Conservation (phyloP, 768 basidiomycete genomes). For the Rhizopogon vulgaris region DNA sequence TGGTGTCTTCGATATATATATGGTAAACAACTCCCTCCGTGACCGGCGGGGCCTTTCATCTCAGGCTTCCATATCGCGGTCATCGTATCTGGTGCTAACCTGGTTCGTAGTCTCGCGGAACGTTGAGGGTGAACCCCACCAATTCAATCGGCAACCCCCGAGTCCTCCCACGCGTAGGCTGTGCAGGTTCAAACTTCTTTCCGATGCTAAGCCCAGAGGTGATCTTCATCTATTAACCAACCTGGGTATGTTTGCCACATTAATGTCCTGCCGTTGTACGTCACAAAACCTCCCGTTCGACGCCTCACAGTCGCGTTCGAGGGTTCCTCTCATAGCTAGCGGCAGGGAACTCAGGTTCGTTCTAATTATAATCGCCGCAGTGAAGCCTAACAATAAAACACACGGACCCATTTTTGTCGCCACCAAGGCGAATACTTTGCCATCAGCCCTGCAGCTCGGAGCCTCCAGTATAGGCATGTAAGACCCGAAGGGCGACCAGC, state of each 20-base stretch:
- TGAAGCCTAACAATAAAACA: constrained; percentile 2
- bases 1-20: background rate
- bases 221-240: constrained; percentile 16
- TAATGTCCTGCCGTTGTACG: constrained; percentile 3
- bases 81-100: constrained; percentile 7
- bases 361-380: constrained; percentile 7
- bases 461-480: constrained; percentile 3
- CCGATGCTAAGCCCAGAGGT: constrained; percentile 2
- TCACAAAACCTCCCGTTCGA: background rate
- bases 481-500: constrained; percentile 8
- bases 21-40: constrained; percentile 10
- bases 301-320: constrained; percentile 3
- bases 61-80: constrained; percentile 6
- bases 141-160: constrained; percentile 26
- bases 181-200: constrained; percentile 18
- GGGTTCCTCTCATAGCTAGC: background rate
- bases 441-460: constrained; percentile 1
- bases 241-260: constrained; percentile 36
- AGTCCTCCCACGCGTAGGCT: constrained; percentile 24
- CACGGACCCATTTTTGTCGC: constrained; percentile 5
- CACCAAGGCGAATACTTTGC: background rate
- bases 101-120: constrained; percentile 9
- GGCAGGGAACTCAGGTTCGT: background rate
- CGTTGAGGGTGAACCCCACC: constrained; percentile 8
- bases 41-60: constrained; percentile 11